Base-by-base conservation (phyloP, 2,329 filamentous ascomycete species). In the Nemania bipapillata region DNA sequence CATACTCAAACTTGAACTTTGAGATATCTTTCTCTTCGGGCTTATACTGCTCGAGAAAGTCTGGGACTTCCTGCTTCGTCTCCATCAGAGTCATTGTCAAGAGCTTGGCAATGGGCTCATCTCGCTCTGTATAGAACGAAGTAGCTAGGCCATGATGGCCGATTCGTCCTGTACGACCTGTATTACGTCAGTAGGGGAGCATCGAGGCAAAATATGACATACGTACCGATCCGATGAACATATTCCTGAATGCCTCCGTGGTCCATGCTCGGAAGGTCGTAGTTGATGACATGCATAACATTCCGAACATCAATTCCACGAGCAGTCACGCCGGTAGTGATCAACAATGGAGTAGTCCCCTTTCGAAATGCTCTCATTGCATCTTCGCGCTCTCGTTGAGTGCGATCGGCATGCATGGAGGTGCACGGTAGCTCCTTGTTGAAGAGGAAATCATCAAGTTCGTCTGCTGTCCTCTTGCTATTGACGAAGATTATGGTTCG, bases 181-280 rank as follows among this genome's bases (percentile, higher is more conserved):
- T 59, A 1, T 45, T 15, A 9, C 32, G 45, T 72, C 65, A 72
- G 61, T 47, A 20, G 42, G 55, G 72, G 68, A 35, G 9, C 65
- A 26, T 2, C 15, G 4, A 17, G 28, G 17, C 11, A 47, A 7
- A 32, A n/a, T 20, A 35, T n/a, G 22, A 24, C n/a, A 3, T 40
- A 77, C 85, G 81, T 88, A 93, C 92, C 96, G 77, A 98, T 98
- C 12, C 96, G 93, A 77, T 99, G 96, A 28, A 92, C 90, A 75
- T 98, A 99, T 79, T 98, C 96, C 56, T 92, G 90, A 64, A 97
- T 97, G 1, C 94, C 95, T n/a, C 93, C 94, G 74, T 95, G 86
- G 0, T 89, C 83, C 50, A 85, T 81, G 4, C 85, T 89, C 0
- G 95, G 95, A 1, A 98, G 83, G 69, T 98, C 94, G 74, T 90